Evolutionary conservation across 805 yeast species (phyloP).

Genomic region (Myxozyma neglecta): DNA sequence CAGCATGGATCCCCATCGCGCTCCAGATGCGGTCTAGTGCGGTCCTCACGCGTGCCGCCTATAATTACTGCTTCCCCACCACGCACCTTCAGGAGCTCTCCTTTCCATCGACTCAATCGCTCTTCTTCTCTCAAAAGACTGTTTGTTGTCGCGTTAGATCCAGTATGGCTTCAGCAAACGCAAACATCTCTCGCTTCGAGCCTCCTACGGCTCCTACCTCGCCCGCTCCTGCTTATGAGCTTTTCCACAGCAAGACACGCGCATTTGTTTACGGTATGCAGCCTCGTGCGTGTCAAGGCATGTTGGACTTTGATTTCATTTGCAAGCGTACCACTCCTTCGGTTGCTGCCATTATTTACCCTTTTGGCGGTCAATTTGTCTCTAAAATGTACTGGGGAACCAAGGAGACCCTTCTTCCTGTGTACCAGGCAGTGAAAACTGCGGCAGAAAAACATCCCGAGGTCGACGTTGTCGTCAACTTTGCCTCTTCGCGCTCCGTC

Average conservation of each 20-base stretch:
- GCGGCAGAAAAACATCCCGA: constrained; percentile 49
- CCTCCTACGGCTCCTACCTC: constrained; percentile 37
- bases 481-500: constrained; percentile 50
- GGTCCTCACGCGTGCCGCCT: constrained; percentile 1
- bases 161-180: constrained; percentile 20
- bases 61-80: constrained; percentile 7
- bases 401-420: constrained; percentile 49
- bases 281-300: constrained; percentile 51
- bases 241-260: constrained; percentile 47
- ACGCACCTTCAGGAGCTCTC: neutral
- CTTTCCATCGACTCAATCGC: neutral
- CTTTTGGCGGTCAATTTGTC: constrained; percentile 49
- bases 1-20: constrained; percentile 7
- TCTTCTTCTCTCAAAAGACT: neutral
- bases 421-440: constrained; percentile 46
- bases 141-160: neutral
- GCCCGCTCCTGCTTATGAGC: constrained; percentile 41
- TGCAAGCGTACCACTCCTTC: constrained; percentile 49
- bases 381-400: constrained; percentile 53
- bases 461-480: constrained; percentile 51
- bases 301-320: constrained; percentile 50
- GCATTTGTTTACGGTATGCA: constrained; percentile 50
- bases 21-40: constrained; percentile 6
- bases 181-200: constrained; percentile 38
- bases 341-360: constrained; percentile 50